A percentile compares a stretch with the other conserved stretches of the same genome.
phyloP scores from a whole-genome alignment of 179 eudicot genomes.

The Pouteria campechiana region DNA sequence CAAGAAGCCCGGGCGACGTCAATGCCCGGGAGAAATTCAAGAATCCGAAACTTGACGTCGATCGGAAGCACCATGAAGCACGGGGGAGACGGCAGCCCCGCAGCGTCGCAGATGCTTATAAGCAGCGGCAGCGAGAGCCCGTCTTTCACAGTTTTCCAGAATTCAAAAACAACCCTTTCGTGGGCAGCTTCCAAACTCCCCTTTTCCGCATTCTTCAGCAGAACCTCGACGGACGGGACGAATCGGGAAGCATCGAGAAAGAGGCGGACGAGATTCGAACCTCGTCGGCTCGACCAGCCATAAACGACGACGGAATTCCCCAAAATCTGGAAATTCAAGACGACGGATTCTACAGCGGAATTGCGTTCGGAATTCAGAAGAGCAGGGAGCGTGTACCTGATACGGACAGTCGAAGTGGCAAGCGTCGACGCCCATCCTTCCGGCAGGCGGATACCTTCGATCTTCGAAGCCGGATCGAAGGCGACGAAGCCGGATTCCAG shows the following conservation, averaged over 20 bases:
- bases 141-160: slow-evolving; percentile 77
- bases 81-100: slow-evolving; percentile 56
- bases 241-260: slow-evolving; percentile 46
- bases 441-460: slow-evolving; percentile 43
- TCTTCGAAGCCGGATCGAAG: slow-evolving; percentile 31
- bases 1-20: slow-evolving; percentile 54
- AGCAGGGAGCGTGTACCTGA: slow-evolving; percentile 61
- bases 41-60: slow-evolving; percentile 61
- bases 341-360: slow-evolving; percentile 21
- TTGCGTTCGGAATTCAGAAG: slow-evolving; percentile 5
- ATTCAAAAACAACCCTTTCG: slow-evolving; percentile 55
- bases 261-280: slow-evolving; percentile 28
- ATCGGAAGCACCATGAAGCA: slow-evolving; percentile 71
- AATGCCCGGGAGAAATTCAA: slow-evolving; percentile 56
- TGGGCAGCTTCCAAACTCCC: slow-evolving; percentile 12
- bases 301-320: slow-evolving; percentile 49
- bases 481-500: slow-evolving; percentile 74
- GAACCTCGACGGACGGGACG: slow-evolving; percentile 37
- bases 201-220: slow-evolving; percentile 20
- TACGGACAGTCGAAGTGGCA: slow-evolving; percentile 30
- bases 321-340: slow-evolving; percentile 57
- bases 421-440: slow-evolving; percentile 55
- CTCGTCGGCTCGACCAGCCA: slow-evolving; percentile 40
- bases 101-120: slow-evolving; percentile 61
- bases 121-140: slow-evolving; percentile 63